A percentile compares a stretch with the other conserved stretches of the same genome.
Evolutionary conservation across 2,329 filamentous ascomycete species (phyloP).

Genomic region (Ustilaginoidea virens): DNA sequence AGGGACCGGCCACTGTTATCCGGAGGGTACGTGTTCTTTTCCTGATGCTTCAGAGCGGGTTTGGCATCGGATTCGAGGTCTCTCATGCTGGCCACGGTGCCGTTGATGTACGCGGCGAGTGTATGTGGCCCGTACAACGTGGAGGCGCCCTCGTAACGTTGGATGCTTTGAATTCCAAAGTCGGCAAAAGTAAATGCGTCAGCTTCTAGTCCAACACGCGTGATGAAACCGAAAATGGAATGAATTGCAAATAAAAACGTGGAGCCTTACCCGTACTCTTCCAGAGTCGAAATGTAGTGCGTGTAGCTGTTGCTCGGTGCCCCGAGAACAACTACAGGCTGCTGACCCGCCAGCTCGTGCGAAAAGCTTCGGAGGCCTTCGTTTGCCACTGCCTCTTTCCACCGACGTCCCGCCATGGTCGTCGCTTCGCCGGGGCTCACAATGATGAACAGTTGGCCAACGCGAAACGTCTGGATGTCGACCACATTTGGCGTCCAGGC

Average conservation of each 20-base stretch:
- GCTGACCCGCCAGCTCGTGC: constrained; percentile 21
- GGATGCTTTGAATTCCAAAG: constrained; percentile 30
- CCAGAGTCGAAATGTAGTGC: constrained; percentile 58
- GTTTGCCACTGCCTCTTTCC: constrained; percentile 53
- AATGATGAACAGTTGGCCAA: constrained; percentile 73
- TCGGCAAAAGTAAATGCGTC: no score
- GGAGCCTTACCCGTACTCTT: constrained; percentile 36
- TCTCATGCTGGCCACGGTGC: constrained; percentile 54
- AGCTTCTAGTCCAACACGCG: no score
- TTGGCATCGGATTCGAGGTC: constrained; percentile 40
- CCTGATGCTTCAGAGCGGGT: constrained; percentile 10
- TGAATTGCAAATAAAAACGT: neutral
- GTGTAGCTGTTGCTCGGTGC: constrained; percentile 82
- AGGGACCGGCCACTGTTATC: constrained; percentile 63
- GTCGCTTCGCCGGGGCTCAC: constrained; percentile 79
- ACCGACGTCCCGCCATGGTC: constrained; percentile 80
- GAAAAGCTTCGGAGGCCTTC: constrained; percentile 28
- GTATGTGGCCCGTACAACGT: constrained; percentile 78
- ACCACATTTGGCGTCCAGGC: constrained; percentile 80
- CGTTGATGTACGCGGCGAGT: constrained; percentile 72
- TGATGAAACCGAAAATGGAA: no score
- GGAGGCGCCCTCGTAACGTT: constrained; percentile 82
- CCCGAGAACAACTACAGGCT: constrained; percentile 63
- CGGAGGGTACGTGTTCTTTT: constrained; percentile 47
- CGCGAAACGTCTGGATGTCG: constrained; percentile 68